Evolutionary conservation across 495 filamentous ascomycete genomes (phyloP).

Genomic region (Extremus antarcticus): DNA sequence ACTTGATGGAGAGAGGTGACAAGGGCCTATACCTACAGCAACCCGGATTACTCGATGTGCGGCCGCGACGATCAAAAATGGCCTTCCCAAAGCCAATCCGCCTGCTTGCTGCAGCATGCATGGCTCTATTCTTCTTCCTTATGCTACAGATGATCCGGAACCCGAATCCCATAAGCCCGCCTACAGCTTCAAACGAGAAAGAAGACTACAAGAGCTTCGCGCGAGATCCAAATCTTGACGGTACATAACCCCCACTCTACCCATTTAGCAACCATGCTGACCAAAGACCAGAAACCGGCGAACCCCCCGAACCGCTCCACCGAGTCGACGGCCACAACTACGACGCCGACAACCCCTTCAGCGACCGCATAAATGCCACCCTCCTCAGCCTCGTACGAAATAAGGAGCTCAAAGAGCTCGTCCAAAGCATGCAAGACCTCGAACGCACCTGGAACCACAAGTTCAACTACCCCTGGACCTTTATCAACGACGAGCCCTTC

Average conservation of each 20-base stretch:
- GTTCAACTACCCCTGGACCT: slow-evolving; percentile 99
- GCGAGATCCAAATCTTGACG: slow-evolving; percentile 71
- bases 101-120: slow-evolving; percentile 58
- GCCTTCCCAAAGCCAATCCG: slow-evolving; percentile 73
- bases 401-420: slow-evolving; percentile 69
- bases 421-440: slow-evolving; percentile 78
- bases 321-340: slow-evolving; percentile 59
- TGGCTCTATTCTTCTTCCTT: slow-evolving; percentile 62
- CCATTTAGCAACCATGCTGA: not conserved
- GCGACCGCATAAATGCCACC: slow-evolving; percentile 81
- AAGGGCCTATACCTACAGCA: not conserved
- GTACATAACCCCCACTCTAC: slow-evolving; percentile 37
- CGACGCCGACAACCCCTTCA: slow-evolving; percentile 57
- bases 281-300: slow-evolving; percentile 51
- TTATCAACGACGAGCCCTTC: slow-evolving; percentile 94
- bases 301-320: slow-evolving; percentile 65
- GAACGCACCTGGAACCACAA: slow-evolving; percentile 96
- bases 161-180: slow-evolving; percentile 28
- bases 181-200: slow-evolving; percentile 36
- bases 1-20: not conserved
- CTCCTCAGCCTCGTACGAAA: slow-evolving; percentile 91
- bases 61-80: slow-evolving; percentile 37
- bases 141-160: slow-evolving; percentile 56
- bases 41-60: not conserved
- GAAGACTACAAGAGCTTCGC: slow-evolving; percentile 42